Evolutionary conservation across 495 filamentous ascomycete genomes (phyloP), one percentile per base, ranked within the genome.

Genomic region (Neurospora sp.): DNA sequence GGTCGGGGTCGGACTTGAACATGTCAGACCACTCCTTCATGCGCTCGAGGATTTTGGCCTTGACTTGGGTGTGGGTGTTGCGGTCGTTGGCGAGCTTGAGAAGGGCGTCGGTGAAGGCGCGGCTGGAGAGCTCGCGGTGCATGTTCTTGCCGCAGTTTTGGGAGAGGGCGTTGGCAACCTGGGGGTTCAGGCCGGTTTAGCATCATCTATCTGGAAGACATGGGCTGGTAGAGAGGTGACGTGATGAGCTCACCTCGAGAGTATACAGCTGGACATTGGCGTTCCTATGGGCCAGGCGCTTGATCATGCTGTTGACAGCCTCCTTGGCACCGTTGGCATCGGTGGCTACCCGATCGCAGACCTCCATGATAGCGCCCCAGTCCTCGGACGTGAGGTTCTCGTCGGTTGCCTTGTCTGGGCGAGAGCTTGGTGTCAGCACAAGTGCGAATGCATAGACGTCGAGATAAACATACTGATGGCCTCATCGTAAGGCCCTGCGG

Each of bases 191-290:
- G 45, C 1, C 4, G 71, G 2, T 27, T 31, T 31, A 68, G 22
- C 18, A 42, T 16, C 9, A 42, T 53, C 16, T 59, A 59, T 39
- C 31, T 39, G 18, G 73, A 45, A 77, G 73, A 37, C 5, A 41
- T 22, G 68, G 3, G 8, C n/a, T 53, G 3, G 35, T 27, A n/a
- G 27, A 1, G 20, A n/a, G 20, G 31, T 8, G 38, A 61, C 0
- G 61, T 7, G 38, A 3, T 22, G 69, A 9, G 35, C 87, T 68
- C 76, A 96, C 94, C 87, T 99, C 96, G 72, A 99, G 87, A 22
- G 96, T 98, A 80, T 99, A 99, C 40, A 99, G 87, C 83, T 99
- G 96, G n/a, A 99, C 96, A 82, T 99, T 98, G 72, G 96, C 96
- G 83, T 99, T 99, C 73, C 96, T 89, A 83, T 99, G 95, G 71